Conservation (phyloP, 495 filamentous ascomycete genomes). For the Xylaria grammica region DNA sequence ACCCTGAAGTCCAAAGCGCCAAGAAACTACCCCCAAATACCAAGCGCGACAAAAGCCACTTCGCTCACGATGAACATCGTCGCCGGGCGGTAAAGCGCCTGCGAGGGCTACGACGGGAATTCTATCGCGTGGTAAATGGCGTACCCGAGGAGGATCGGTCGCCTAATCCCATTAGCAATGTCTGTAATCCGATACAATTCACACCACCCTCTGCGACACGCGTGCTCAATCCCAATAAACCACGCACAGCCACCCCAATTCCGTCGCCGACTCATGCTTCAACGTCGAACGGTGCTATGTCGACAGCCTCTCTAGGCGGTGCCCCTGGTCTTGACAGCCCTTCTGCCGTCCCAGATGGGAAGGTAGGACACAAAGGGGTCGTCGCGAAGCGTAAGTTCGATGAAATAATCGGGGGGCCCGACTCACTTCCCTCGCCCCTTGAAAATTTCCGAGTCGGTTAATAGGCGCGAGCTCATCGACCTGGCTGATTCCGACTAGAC, state of each 20-base stretch:
- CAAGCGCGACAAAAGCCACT: too few relatives aligned
- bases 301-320: neutral
- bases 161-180: too few relatives aligned
- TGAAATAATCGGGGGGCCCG: neutral
- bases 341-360: neutral
- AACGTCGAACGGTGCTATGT: neutral
- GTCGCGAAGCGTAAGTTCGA: neutral
- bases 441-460: neutral
- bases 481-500: neutral
- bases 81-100: too few relatives aligned
- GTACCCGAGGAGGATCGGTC: too few relatives aligned
- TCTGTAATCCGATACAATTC: too few relatives aligned
- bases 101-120: too few relatives aligned
- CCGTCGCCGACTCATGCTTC: neutral
- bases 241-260: too few relatives aligned
- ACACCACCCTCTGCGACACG: too few relatives aligned
- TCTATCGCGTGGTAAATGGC: too few relatives aligned
- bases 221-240: too few relatives aligned
- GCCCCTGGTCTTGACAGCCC: neutral
- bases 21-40: neutral
- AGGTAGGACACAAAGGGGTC: neutral
- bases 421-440: neutral
- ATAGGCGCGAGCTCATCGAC: neutral
- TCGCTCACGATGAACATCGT: too few relatives aligned
- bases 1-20: neutral